Conservation (phyloP, 192 early-diverging fungal genomes). For the Podila verticillata region DNA sequence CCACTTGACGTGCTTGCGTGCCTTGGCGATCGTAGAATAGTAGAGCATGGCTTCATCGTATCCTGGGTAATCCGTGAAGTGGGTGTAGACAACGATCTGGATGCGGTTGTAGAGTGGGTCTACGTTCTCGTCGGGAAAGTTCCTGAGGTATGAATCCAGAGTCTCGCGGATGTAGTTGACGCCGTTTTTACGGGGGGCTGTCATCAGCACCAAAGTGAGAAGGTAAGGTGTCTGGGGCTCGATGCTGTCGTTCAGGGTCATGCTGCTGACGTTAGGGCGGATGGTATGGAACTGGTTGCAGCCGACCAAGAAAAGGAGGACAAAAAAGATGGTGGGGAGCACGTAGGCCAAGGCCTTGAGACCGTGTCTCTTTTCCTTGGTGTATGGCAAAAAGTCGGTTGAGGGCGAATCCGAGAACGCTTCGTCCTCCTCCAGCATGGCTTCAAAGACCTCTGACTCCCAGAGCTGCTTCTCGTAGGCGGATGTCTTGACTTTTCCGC, state of each 20-base stretch:
- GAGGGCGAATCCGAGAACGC: constrained; percentile 27
- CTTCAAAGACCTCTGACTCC: constrained; percentile 20
- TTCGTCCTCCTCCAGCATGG: constrained; percentile 28
- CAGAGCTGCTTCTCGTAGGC: constrained; percentile 34
- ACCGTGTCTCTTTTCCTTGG: constrained; percentile 22
- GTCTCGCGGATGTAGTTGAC: constrained; percentile 57
- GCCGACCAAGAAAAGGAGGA: constrained; percentile 36
- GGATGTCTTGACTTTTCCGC: constrained; percentile 30
- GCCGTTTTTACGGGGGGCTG: constrained; percentile 57
- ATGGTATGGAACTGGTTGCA: constrained; percentile 35
- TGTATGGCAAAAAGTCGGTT: neutral
- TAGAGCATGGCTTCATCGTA: constrained; percentile 50
- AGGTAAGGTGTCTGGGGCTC: constrained; percentile 51
- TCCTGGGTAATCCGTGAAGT: constrained; percentile 58
- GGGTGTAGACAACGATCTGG: constrained; percentile 61
- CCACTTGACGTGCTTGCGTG: constrained; percentile 59
- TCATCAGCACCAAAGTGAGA: constrained; percentile 62
- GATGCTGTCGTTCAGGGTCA: constrained; percentile 26
- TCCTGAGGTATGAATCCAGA: constrained; percentile 55
- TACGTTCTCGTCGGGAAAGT: constrained; percentile 53
- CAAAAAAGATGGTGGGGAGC: constrained; percentile 23
- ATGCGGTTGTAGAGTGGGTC: constrained; percentile 58
- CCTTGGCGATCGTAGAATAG: constrained; percentile 51
- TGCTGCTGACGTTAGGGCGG: constrained; percentile 19
- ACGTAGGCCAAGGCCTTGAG: constrained; percentile 9